Conservation (phyloP, 139 green algal genomes). For the Chlorella sp. region DNA sequence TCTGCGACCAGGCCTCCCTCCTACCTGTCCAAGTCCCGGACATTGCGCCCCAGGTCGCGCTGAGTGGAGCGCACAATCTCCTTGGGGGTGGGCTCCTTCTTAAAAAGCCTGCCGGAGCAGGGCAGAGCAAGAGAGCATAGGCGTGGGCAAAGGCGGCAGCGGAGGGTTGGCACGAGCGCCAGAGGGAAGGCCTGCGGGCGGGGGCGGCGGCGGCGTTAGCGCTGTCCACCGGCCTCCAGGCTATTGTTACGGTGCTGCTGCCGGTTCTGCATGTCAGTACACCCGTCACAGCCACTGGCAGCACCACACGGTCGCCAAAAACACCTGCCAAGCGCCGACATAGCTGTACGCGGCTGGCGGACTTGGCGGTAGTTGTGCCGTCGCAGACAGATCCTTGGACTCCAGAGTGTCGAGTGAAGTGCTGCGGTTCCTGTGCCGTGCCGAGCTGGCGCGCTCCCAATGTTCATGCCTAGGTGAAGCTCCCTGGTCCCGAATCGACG, state of each 20-base stretch:
- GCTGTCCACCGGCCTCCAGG: no score
- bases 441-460: neutral
- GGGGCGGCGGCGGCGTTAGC: neutral
- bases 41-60: conserved; percentile 25
- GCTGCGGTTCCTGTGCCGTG: neutral
- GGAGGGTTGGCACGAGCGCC: neutral
- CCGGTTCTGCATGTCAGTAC: no score
- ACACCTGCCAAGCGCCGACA: neutral
- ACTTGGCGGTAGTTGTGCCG: no score
- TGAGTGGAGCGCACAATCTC: conserved; percentile 1
- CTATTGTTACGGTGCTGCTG: no score
- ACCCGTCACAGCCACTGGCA: no score
- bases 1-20: neutral
- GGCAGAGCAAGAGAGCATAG: neutral
- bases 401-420: no score
- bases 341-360: neutral
- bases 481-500: no score
- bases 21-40: conserved; percentile 26
- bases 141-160: neutral
- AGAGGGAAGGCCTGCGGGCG: neutral
- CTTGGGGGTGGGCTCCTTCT: conserved; percentile 23
- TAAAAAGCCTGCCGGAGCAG: conserved; percentile 14
- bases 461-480: neutral
- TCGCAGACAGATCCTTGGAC: no score
- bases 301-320: no score